Evolutionary conservation across 352 stramenopile genomes (phyloP).

Genomic region (Proteromonas lacertae): DNA sequence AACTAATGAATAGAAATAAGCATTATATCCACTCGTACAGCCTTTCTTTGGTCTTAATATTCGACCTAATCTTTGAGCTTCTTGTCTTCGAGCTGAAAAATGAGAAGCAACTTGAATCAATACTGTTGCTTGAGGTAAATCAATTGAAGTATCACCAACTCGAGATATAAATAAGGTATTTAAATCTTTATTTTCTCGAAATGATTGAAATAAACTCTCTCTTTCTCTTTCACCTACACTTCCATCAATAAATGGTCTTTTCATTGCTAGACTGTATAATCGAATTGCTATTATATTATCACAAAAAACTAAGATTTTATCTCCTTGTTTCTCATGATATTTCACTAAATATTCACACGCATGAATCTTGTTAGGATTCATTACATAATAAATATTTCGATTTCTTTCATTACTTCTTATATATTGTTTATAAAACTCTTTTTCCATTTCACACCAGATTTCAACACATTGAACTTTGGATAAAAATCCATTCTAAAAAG

Average conservation of each 20-base stretch:
- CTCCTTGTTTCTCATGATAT: conserved; percentile 76
- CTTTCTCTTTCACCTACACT: conserved; percentile 59
- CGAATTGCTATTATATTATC: conserved; percentile 40
- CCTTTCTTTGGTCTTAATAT: conserved; percentile 88
- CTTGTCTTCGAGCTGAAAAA: conserved; percentile 89
- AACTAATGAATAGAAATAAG: conserved; percentile 98
- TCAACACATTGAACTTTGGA: conserved; percentile 66
- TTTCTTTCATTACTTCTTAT: conserved; percentile 12
- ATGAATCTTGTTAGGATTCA: conserved; percentile 93
- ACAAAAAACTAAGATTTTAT: conserved; percentile 98
- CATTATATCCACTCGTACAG: conserved; percentile 73
- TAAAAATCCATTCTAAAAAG: conserved; percentile 7
- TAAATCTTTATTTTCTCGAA: conserved; percentile 26
- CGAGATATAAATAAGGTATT: conserved; percentile 41
- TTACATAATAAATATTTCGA: conserved; percentile 61
- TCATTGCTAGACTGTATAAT: conserved; percentile 4
- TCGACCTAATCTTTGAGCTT: conserved; percentile 88
- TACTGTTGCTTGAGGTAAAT: conserved; percentile 95
- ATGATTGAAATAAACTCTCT: conserved; percentile 32
- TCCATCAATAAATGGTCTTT: conserved; percentile 69
- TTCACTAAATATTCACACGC: conserved; percentile 70
- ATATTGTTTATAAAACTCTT: conserved; percentile 78
- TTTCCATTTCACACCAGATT: conserved; percentile 92
- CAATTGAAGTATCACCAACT: conserved; percentile 93
- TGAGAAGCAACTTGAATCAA: conserved; percentile 86